These are phyloP conservation scores for Thalassiosira livingstoniorum DNA, from an alignment of 352 stramenopile species.

Conservation along the genomic window DNA sequence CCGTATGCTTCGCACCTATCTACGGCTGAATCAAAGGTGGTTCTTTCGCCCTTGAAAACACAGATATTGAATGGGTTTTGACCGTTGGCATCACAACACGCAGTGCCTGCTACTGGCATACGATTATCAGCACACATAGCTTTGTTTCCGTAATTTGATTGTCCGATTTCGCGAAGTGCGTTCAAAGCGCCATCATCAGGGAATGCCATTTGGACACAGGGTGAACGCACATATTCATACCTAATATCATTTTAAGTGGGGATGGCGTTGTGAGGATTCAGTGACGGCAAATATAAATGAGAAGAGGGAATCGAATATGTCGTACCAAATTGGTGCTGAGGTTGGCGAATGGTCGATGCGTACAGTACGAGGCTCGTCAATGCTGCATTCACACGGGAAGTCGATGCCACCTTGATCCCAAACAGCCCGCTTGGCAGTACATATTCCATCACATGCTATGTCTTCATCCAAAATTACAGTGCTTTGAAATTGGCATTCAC, in stretches of 20 bases:
- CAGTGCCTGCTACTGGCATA: slow-evolving; percentile 47
- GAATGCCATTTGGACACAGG: slow-evolving; percentile 65
- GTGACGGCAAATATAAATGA: too few species aligned
- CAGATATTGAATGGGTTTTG: slow-evolving; percentile 46
- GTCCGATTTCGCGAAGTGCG: slow-evolving; percentile 50
- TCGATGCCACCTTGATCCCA: slow-evolving; percentile 35
- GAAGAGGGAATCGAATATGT: too few species aligned
- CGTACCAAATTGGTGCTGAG: slow-evolving; percentile 56
- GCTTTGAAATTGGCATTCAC: slow-evolving; percentile 50
- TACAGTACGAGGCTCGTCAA: slow-evolving; percentile 59
- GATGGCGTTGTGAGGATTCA: too few species aligned
- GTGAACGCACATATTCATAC: slow-evolving; percentile 65
- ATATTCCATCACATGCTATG: slow-evolving; percentile 56
- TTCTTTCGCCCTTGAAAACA: slow-evolving; percentile 55
- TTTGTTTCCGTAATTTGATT: slow-evolving; percentile 49
- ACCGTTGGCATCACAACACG: slow-evolving; percentile 49
- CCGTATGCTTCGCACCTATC: slow-evolving; percentile 42
- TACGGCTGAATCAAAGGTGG: slow-evolving; percentile 39
- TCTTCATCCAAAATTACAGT: slow-evolving; percentile 57
- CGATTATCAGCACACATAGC: slow-evolving; percentile 55
- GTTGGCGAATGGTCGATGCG: slow-evolving; percentile 52
- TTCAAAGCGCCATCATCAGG: slow-evolving; percentile 44
- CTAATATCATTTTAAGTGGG: too few species aligned
- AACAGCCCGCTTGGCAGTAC: slow-evolving; percentile 18
- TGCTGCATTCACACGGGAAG: slow-evolving; percentile 54